phyloP scores from a whole-genome alignment of 2,329 filamentous ascomycete species.

The Plenodomus biglobosus region DNA sequence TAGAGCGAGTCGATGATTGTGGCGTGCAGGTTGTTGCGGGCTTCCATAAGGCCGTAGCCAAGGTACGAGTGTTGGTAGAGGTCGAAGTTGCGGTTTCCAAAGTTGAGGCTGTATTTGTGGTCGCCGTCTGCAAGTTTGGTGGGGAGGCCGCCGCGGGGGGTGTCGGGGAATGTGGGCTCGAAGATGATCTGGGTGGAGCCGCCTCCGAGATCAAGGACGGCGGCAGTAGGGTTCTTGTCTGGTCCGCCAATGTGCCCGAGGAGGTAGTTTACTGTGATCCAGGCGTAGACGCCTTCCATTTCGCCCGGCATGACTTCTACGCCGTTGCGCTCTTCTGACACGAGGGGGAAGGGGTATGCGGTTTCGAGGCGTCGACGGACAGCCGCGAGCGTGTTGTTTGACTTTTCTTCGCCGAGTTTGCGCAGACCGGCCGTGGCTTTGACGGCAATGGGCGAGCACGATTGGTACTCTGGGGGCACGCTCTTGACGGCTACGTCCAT shows the following conservation, averaged over 20 bases:
- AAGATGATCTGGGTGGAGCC: constrained; percentile 99
- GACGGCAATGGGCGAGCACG: constrained; percentile 93
- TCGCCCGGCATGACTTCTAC: constrained; percentile 97
- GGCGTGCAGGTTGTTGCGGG: constrained; percentile 81
- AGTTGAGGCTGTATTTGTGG: constrained; percentile 91
- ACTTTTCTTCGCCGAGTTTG: constrained; percentile 78
- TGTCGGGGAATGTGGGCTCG: constrained; percentile 84
- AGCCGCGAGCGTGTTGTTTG: constrained; percentile 79
- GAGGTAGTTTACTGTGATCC: constrained; percentile 99
- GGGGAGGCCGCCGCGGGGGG: constrained; percentile 75
- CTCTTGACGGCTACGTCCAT: constrained; percentile 81
- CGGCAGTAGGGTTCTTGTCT: constrained; percentile 86
- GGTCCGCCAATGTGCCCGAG: constrained; percentile 95
- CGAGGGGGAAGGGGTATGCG: constrained; percentile 90
- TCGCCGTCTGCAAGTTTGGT: constrained; percentile 84
- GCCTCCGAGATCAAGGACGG: constrained; percentile 93
- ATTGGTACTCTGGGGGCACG: constrained; percentile 85
- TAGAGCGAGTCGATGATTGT: constrained; percentile 72
- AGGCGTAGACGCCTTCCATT: constrained; percentile 96
- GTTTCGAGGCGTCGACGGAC: constrained; percentile 84
- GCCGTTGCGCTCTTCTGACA: constrained; percentile 79
- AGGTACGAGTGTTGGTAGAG: constrained; percentile 98
- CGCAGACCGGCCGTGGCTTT: constrained; percentile 95
- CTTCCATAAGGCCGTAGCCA: constrained; percentile 94
- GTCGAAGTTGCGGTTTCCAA: constrained; percentile 86